A percentile compares a stretch with the other conserved stretches of the same genome.
phyloP scores from a whole-genome alignment of 345 rosid genomes.

The Capsella bursapastoris region DNA sequence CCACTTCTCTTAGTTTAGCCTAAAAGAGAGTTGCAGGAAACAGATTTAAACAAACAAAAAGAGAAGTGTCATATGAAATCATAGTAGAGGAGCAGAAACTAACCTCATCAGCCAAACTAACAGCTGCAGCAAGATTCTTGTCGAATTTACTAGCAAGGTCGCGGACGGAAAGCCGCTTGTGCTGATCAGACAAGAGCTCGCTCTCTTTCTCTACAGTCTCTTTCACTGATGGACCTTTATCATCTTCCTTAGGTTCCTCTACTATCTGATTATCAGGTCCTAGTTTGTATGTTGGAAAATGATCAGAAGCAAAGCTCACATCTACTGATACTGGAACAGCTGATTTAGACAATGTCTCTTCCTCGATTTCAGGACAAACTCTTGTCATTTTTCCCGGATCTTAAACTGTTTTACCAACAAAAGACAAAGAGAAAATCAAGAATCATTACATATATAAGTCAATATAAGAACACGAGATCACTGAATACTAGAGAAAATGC shows the following conservation, averaged over 20 bases:
- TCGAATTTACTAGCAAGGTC: slow-evolving; percentile 97
- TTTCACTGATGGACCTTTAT: slow-evolving; percentile 72
- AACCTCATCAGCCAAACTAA: slow-evolving; percentile 86
- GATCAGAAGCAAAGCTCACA: slow-evolving; percentile 79
- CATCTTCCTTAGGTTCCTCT: slow-evolving; percentile 83
- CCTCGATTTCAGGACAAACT: slow-evolving; percentile 46
- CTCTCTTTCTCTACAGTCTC: slow-evolving; percentile 87
- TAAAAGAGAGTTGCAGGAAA: slow-evolving; percentile 27
- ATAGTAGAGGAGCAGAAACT: neutral
- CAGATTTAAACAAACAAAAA: neutral
- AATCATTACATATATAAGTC: neutral
- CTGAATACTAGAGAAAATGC: slow-evolving; percentile 8
- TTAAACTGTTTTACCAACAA: slow-evolving; percentile 13
- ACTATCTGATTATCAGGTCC: slow-evolving; percentile 93
- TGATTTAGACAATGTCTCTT: slow-evolving; percentile 35
- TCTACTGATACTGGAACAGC: slow-evolving; percentile 78
- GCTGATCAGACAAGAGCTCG: slow-evolving; percentile 70
- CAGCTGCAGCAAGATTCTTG: slow-evolving; percentile 86
- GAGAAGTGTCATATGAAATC: neutral
- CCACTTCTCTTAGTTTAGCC: slow-evolving; percentile 88
- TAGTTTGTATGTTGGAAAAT: slow-evolving; percentile 82
- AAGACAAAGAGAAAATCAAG: slow-evolving; percentile 6
- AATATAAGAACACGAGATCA: slow-evolving; percentile 9
- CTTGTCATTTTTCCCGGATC: slow-evolving; percentile 34
- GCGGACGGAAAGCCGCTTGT: slow-evolving; percentile 96